Base-by-base conservation (phyloP, 768 basidiomycete genomes). In the Termitomyces sp. region DNA sequence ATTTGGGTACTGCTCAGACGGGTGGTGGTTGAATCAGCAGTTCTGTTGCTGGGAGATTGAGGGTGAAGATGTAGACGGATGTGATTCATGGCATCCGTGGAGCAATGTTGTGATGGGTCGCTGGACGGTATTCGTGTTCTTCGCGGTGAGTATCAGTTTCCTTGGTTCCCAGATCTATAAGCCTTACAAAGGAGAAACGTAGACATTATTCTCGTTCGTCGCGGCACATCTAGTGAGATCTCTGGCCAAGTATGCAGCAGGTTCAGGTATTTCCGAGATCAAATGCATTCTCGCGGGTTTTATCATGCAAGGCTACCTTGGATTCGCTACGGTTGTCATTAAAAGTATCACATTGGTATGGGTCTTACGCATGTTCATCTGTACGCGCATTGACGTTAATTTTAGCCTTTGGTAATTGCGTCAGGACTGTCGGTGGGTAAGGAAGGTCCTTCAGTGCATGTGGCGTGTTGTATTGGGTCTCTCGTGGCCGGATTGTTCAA, bases 31-130 rank as follows among this genome's bases (percentile, higher is more conserved):
- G 55, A 97, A 95, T 72, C 88, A 94, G 66, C 92, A 97, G 67
- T 98, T 98, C 71, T 99, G 97, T 73, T 99, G 97, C 69, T 95
- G 95, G 88, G 97, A 98, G 68, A 87, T 98, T 55, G 93, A 94
- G 61, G 81, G 78, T 6, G 88, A 88, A 45, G 90, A 88, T 62
- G 81, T 84, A 18, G 88, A 86, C 55, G 87, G 83, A 14, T 99
- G 97, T 70, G 82, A 89, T 4, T 94, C 92, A 45, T 99, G 97
- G 97, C 85, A 88, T 70, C 75, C 88, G 40, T 98, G 97, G 97
- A 86, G 93, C 68, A 75, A 81, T 55, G 77, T 89, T 59, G 75
- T 83, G 40, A 74, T 82, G 36, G 84, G 87, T 13, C 82, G 88
- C 49, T 96, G 94, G 91, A 67, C 88, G 37, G 83, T 91, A 20